Base-by-base conservation (phyloP, 169 alveolate genomes). In the Toxoplasma gondii region DNA sequence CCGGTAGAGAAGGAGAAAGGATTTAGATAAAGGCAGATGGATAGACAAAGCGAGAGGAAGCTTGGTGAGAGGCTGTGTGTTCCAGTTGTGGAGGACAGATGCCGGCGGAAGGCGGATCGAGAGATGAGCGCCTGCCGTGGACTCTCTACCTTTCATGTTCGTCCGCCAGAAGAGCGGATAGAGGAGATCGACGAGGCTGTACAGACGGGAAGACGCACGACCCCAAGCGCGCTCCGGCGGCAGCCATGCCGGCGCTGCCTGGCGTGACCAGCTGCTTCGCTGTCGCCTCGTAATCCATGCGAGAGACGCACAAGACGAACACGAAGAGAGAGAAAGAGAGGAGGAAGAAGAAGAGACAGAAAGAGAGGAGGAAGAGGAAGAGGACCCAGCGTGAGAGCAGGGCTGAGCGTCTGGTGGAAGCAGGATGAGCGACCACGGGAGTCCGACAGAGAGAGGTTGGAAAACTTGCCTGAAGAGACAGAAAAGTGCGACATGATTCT, bases 121-220 rank as follows among this genome's bases (percentile, higher is more conserved):
- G n/a, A n/a, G n/a, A n/a, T n/a, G n/a, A n/a, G n/a, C n/a, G n/a
- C n/a, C n/a, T n/a, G n/a, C n/a, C n/a, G n/a, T n/a, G n/a, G n/a
- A n/a, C n/a, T n/a, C n/a, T n/a, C n/a, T 82, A 91, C 94, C 94
- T 64, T 44, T 91, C 94, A 91, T 91, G 44, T 91, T 82, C 53
- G 94, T 91, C 64, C 90, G 39, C 94, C 94, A 91, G 41, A 91
- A 70, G n/a, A 91, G 78, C 17, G 94, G 94, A 17, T 67, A 43
- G 45, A 91, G 82, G 64, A 91, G 24, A 49, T 91, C 94, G 31
- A 91, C 90, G 70, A 86, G 88, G n/a, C 49, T 78, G 45, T 78
- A 78, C 27, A 78, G 86, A 27, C 12, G 86, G 22, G 86, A 78
- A 31, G 86, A 78, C 7, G 86, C 12, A 31, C 86, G 39, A 41